Conservation (phyloP, 306 rosid genomes). For the Ceratonia siliqua region DNA sequence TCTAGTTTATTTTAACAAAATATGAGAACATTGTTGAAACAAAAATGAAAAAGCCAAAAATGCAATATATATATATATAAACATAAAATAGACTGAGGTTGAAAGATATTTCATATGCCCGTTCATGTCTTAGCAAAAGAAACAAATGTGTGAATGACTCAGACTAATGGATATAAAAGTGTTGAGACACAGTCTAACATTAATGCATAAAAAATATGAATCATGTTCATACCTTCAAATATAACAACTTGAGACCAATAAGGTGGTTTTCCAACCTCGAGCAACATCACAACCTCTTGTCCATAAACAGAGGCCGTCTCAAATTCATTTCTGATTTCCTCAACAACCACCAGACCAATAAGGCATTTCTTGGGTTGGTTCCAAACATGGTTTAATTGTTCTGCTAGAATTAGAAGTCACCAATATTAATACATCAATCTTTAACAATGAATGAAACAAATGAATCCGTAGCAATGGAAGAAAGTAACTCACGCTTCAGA, state of each 20-base stretch:
- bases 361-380: too few relatives aligned
- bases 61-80: neutral
- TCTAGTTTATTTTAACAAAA: slow-evolving; percentile 12
- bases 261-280: slow-evolving; percentile 86
- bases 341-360: too few relatives aligned
- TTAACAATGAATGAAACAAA: slow-evolving; percentile 62
- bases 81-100: neutral
- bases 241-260: slow-evolving; percentile 62
- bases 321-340: slow-evolving; percentile 83
- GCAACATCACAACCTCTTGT: slow-evolving; percentile 84
- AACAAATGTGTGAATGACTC: neutral
- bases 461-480: slow-evolving; percentile 67
- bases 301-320: slow-evolving; percentile 78
- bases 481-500: slow-evolving; percentile 83
- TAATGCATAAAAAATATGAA: neutral
- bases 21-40: neutral
- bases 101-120: slow-evolving; percentile 4
- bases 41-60: neutral
- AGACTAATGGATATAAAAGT: slow-evolving; percentile 11
- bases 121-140: slow-evolving; percentile 7
- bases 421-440: too few relatives aligned
- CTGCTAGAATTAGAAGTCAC: too few relatives aligned
- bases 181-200: neutral
- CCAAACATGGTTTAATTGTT: too few relatives aligned
- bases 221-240: slow-evolving; percentile 60